A percentile compares a stretch with the other conserved stretches of the same genome.
These are phyloP conservation scores for Alternaria ventricosa DNA, from an alignment of 2,329 filamentous ascomycete genomes.

Conservation along the genomic window DNA sequence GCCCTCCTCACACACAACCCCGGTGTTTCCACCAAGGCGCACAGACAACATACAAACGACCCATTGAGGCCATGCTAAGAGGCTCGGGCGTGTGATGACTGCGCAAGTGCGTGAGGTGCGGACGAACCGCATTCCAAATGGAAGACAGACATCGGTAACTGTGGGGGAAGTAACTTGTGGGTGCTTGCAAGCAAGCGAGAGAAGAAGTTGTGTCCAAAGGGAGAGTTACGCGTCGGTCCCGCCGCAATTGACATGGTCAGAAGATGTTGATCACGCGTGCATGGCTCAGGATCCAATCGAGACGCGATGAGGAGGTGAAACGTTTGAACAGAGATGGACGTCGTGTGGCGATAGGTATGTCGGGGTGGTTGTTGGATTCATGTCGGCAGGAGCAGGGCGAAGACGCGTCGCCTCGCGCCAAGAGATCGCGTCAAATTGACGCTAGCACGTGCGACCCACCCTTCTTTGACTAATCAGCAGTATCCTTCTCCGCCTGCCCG, in stretches of 20 bases:
- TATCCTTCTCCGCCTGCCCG: background rate
- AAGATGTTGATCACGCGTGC: conserved; percentile 15
- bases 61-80: conserved; percentile 64
- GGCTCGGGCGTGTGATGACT: conserved; percentile 64
- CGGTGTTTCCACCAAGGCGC: conserved; percentile 47
- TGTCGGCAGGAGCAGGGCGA: background rate
- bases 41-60: conserved; percentile 47
- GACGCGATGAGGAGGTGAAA: conserved; percentile 2
- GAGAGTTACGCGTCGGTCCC: conserved; percentile 33
- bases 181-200: conserved; percentile 43
- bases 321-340: conserved; percentile 8
- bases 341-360: conserved; percentile 20
- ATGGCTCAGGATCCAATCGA: conserved; percentile 21
- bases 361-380: conserved; percentile 20
- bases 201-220: conserved; percentile 30
- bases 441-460: conserved; percentile 3
- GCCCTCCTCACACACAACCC: conserved; percentile 61
- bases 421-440: conserved; percentile 1
- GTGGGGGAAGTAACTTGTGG: conserved; percentile 77
- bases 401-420: conserved; percentile 21
- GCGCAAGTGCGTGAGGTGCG: conserved; percentile 50
- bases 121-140: conserved; percentile 61
- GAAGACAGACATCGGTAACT: conserved; percentile 80
- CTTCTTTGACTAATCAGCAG: conserved; percentile 14
- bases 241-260: conserved; percentile 38